Conservation (phyloP, 208 protist genomes). For the Trypanosomatidae sp. region DNA sequence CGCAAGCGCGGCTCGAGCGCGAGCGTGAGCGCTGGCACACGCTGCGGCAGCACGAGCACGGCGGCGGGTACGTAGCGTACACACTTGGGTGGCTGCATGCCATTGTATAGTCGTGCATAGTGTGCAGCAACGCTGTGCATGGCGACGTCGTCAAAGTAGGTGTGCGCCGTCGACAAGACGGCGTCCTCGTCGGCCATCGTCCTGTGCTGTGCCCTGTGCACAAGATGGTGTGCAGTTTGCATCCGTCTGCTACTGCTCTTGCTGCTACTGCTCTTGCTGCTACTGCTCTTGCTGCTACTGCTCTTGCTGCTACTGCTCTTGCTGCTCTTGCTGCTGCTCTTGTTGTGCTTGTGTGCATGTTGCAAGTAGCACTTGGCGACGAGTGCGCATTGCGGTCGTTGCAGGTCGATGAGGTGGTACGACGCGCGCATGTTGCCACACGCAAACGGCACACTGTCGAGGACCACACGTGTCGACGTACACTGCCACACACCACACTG, state of each 20-base stretch:
- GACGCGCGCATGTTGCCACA: constrained; percentile 73
- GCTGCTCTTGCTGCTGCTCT: too few species aligned
- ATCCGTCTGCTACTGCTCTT: too few species aligned
- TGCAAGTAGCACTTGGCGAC: constrained; percentile 69
- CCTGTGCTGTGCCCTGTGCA: too few species aligned
- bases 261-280: too few species aligned
- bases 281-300: too few species aligned
- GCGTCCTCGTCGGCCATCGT: too few species aligned
- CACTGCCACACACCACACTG: constrained; percentile 35
- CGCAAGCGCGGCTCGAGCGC: constrained; percentile 64
- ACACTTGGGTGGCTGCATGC: constrained; percentile 33
- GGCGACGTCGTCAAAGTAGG: constrained; percentile 77
- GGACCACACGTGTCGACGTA: constrained; percentile 43
- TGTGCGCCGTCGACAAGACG: too few species aligned
- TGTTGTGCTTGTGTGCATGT: too few species aligned
- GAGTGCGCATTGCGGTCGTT: constrained; percentile 43
- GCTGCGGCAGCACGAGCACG: constrained; percentile 48
- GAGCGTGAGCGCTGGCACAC: constrained; percentile 38
- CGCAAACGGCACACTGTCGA: constrained; percentile 47
- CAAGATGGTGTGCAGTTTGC: too few species aligned
- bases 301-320: too few species aligned
- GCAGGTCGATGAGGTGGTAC: constrained; percentile 71
- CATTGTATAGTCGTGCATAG: constrained; percentile 66
- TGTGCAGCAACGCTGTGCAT: constrained; percentile 76
- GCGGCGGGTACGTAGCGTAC: constrained; percentile 65